Conservation (phyloP, 2,329 filamentous ascomycete species). For the Exophiala lecanii-corni region DNA sequence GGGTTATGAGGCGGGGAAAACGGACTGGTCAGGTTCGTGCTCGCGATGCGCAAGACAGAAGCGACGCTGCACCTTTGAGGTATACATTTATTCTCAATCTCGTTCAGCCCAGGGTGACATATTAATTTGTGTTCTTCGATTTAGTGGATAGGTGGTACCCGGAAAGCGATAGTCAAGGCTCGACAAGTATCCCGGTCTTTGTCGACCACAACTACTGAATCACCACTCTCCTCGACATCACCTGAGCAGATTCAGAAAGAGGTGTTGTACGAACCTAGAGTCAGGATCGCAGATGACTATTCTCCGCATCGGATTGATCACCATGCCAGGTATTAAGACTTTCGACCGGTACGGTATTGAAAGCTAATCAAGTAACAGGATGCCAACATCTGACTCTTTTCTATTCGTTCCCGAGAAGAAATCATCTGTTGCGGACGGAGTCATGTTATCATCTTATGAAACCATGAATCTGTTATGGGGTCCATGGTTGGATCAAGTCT, state of each 20-base stretch:
- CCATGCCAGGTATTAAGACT: no score
- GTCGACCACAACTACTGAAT: background rate
- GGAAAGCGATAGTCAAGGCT: conserved; percentile 3
- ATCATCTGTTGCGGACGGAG: background rate
- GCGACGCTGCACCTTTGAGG: conserved; percentile 22
- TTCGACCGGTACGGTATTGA: no score
- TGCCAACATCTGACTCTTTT: background rate
- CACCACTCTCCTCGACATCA: background rate
- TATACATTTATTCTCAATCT: conserved; percentile 6
- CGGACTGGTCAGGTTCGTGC: conserved; percentile 22
- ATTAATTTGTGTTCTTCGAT: no score
- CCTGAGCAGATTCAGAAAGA: background rate
- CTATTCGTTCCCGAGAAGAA: background rate
- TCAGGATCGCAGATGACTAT: no score
- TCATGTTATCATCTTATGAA: background rate
- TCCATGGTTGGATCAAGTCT: conserved; percentile 30
- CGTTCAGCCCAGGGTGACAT: background rate
- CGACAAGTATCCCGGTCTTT: conserved; percentile 4
- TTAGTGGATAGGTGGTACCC: conserved; percentile 16
- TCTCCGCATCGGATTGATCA: no score
- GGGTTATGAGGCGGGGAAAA: conserved; percentile 18
- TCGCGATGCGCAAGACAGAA: conserved; percentile 24
- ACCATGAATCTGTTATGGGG: background rate
- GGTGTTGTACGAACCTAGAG: background rate
- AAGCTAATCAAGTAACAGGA: no score